Evolutionary conservation across 192 early-diverging fungal genomes (phyloP), one percentile per base, ranked within the genome.

Genomic region (Rhizophagus clarus): DNA sequence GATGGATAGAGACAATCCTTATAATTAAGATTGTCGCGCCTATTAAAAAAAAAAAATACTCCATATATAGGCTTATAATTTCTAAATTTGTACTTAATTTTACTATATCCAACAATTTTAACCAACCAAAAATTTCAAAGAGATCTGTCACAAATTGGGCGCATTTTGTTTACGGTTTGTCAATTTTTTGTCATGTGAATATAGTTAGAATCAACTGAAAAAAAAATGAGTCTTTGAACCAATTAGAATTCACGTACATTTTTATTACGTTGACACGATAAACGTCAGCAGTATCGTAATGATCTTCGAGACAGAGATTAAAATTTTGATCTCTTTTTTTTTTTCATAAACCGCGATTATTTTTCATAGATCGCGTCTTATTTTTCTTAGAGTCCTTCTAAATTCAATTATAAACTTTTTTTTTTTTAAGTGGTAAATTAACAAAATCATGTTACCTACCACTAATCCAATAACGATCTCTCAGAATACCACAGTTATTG

Each of bases 401-500:
- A 1, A 45, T 22, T 56, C 17, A 56, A 51, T 17, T 17, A 51
- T 20, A 22, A 22, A 56, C 20, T 22, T 56, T 56, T 56, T 49
- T 49, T 49, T 14, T 22, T 56, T 56, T 20, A 56, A 22, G 17
- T 56, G 6, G 6, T 56, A 56, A 56, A 56, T 4, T 4, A 56
- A 14, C 22, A 20, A 20, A 66, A 67, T 80, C 61, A 80, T 60
- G 31, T 83, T 84, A 82, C 80, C 87, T 68, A 72, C 83, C 28
- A 85, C 87, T 34, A 85, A 86, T 17, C 82, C 85, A 22, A 79
- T 71, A 45, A 73, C 87, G 31, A 82, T 88, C 22, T 83, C 86
- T 45, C 81, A 87, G 34, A 85, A 84, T 51, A 87, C 87, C 47
- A 82, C 79, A 61, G 97, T 99, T 8, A 91, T 96, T 12, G 93